Percentiles rank a stretch among this genome's conserved stretches.
These are phyloP conservation scores for Tephrocybe sp. DNA, from an alignment of 768 basidiomycete genomes.

Conservation along the genomic window DNA sequence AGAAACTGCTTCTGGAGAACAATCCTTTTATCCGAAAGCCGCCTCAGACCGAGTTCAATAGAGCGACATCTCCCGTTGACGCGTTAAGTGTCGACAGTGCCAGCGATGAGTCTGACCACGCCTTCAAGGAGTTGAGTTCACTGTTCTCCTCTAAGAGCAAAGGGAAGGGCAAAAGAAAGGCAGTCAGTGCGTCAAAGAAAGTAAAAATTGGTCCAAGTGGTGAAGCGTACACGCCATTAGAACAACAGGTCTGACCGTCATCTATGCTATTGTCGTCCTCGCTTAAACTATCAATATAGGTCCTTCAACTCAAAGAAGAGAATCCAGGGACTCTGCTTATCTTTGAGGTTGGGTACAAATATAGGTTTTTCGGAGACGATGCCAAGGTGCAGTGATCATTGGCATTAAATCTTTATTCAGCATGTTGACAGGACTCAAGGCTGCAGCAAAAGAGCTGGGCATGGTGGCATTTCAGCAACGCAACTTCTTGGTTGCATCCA, in stretches of 20 bases:
- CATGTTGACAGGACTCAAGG: conserved; percentile 34
- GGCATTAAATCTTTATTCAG: neutral
- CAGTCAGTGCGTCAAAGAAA: conserved; percentile 32
- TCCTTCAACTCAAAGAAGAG: conserved; percentile 59
- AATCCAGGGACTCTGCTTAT: conserved; percentile 70
- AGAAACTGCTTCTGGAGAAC: conserved; percentile 49
- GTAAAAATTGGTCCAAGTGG: conserved; percentile 67
- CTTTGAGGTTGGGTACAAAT: conserved; percentile 85
- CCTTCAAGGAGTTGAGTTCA: conserved; percentile 46
- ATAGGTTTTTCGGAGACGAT: conserved; percentile 81
- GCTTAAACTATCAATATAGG: conserved; percentile 30
- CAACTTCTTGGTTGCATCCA: conserved; percentile 74
- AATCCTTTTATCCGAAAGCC: conserved; percentile 31
- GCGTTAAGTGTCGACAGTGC: conserved; percentile 28
- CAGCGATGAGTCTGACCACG: conserved; percentile 42
- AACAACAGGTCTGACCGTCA: conserved; percentile 56
- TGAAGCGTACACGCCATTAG: conserved; percentile 72
- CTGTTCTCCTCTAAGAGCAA: conserved; percentile 44
- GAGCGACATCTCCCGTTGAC: conserved; percentile 21
- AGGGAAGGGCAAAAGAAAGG: conserved; percentile 33
- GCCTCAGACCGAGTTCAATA: conserved; percentile 11
- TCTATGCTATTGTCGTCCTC: neutral
- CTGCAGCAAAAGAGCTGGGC: conserved; percentile 75
- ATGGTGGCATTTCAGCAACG: conserved; percentile 72
- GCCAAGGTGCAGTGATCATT: conserved; percentile 53